Base-by-base conservation (phyloP, 345 rosid species). In the Populus alba region DNA sequence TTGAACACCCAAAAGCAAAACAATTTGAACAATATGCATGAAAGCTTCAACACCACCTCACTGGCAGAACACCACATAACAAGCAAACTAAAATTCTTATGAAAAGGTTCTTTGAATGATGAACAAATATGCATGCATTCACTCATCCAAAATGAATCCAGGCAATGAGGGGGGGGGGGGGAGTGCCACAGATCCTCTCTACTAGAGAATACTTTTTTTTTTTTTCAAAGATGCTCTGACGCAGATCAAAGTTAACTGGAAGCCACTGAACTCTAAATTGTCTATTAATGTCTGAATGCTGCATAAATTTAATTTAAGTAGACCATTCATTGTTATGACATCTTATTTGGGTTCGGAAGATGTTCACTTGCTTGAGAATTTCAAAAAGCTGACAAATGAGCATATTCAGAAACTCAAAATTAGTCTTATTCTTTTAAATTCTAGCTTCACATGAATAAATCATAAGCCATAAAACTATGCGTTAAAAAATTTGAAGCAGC, bases 361-460 rank as follows among this genome's bases (percentile, higher is more conserved):
- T 20, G 59, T 31, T 72, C 47, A 33, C 55, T 53, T 51, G 75
- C 65, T 53, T 72, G 39, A 20, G 31, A 72, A 39, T 69, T 69
- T 23, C 53, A 69, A 39, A 47, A 38, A 23, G 27, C 25, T 20
- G 23, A 68, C 16, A 68, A 25, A 70, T 45, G 59, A 22, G 22
- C 59, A 70, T 4, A 7, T 70, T 1, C 29, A 27, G 31, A 4
- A 23, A 23, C 25, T 22, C 16, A 68, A 68, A n/a, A 10, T 20
- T 18, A n/a, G 63, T n/a, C 27, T 59, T 9, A 59, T n/a, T 59
- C 63, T 59, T 59, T 23, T 13, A 59, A n/a, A 59, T 59, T 59
- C 25, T 59, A 57, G 63, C 23, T 57, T n/a, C 23, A 57, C 27
- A 57, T 57, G 27, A n/a, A n/a, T 11, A 33, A 31, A 11, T 39